Conservation (phyloP, 768 basidiomycete genomes). For the Suillus tomentosus region DNA sequence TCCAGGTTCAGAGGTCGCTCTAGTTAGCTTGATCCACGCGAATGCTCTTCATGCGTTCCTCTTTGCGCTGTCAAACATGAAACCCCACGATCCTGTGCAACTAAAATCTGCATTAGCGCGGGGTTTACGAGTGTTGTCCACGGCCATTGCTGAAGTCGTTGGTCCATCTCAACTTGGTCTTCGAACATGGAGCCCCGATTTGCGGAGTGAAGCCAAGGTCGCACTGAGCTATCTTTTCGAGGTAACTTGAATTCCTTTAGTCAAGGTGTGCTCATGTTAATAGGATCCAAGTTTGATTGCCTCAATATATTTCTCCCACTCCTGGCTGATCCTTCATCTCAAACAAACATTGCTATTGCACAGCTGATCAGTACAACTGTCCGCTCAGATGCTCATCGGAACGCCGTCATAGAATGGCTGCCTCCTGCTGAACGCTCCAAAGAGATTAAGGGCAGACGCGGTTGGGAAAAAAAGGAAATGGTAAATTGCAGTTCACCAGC, state of each 20-base stretch:
- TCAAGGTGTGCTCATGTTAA: not conserved
- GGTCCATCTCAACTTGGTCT: conserved; percentile 75
- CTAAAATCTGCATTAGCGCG: conserved; percentile 63
- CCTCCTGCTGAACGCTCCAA: conserved; percentile 56
- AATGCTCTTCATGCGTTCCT: conserved; percentile 64
- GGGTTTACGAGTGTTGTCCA: conserved; percentile 59
- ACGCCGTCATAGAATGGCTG: conserved; percentile 59
- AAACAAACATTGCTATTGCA: conserved; percentile 52
- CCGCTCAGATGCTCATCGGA: conserved; percentile 51
- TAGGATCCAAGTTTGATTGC: conserved; percentile 47
- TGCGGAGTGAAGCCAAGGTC: conserved; percentile 52
- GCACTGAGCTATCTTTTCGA: conserved; percentile 64
- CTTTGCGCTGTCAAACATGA: conserved; percentile 57
- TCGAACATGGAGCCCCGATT: conserved; percentile 33
- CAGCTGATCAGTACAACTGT: conserved; percentile 59
- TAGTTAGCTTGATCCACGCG: conserved; percentile 55
- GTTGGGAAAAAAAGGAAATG: conserved; percentile 69
- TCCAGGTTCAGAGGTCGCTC: conserved; percentile 58
- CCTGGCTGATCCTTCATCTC: conserved; percentile 45
- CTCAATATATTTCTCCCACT: conserved; percentile 71
- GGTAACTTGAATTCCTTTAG: conserved; percentile 34
- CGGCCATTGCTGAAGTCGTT: conserved; percentile 63
- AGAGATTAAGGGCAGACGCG: conserved; percentile 60
- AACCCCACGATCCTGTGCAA: conserved; percentile 35
- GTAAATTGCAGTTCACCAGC: conserved; percentile 39